Percentiles rank a stretch among this genome's conserved stretches.
Evolutionary conservation across 2,329 filamentous ascomycete species (phyloP).

Genomic region (Xenosphaeropsis pyriputrescens): DNA sequence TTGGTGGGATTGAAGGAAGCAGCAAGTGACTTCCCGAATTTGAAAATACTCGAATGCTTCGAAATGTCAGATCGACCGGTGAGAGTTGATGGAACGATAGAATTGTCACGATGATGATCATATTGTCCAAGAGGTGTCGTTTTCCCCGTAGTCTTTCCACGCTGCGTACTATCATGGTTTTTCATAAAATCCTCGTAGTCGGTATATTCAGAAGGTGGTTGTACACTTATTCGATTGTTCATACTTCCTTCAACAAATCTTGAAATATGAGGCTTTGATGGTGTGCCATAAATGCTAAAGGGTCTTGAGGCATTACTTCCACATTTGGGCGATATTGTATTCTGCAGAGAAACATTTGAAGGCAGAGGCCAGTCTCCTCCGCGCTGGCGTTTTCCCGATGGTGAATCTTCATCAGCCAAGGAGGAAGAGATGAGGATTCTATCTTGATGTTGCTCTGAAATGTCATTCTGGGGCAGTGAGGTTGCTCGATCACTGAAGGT

Average conservation of each 20-base stretch:
- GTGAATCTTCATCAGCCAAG: constrained; percentile 9
- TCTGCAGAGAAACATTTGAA: too few species aligned
- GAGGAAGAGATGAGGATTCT: background rate
- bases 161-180: constrained; percentile 5
- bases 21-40: constrained; percentile 37
- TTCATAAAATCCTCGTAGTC: constrained; percentile 9
- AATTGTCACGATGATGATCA: constrained; percentile 6
- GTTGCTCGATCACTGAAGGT: constrained; percentile 15
- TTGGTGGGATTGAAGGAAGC: constrained; percentile 37
- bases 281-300: too few species aligned
- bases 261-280: constrained; percentile 23
- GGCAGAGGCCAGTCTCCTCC: constrained; percentile 27
- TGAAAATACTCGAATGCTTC: constrained; percentile 31
- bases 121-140: constrained; percentile 6
- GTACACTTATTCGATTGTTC: constrained; percentile 63
- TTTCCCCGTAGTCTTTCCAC: constrained; percentile 4
- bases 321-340: too few species aligned
- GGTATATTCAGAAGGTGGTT: constrained; percentile 28
- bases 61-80: constrained; percentile 14
- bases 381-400: constrained; percentile 25
- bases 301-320: too few species aligned
- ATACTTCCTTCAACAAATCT: constrained; percentile 69
- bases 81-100: constrained; percentile 7
- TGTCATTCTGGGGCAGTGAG: constrained; percentile 10
- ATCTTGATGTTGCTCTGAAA: constrained; percentile 14